These are phyloP conservation scores for Polygonum maritimum DNA, from an alignment of 148 eudicot species.

Conservation along the genomic window DNA sequence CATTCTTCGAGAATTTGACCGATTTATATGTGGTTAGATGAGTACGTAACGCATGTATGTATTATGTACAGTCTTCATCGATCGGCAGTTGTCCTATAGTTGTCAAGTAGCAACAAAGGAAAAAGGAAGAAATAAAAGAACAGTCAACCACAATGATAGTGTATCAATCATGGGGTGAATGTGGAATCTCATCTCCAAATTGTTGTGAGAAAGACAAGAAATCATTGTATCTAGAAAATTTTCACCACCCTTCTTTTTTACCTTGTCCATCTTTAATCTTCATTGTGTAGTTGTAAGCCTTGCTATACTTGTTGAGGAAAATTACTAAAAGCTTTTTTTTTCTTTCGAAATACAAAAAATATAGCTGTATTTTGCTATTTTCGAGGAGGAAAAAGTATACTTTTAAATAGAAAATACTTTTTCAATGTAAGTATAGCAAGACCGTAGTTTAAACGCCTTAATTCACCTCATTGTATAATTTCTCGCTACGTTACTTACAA, in stretches of 20 bases:
- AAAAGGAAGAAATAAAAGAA: background rate
- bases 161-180: background rate
- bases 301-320: too few species aligned
- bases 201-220: background rate
- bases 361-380: too few species aligned
- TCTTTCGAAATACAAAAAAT: too few species aligned
- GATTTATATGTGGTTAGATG: too few species aligned
- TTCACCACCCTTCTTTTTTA: background rate
- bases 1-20: too few species aligned
- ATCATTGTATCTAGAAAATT: background rate
- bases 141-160: background rate
- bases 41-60: background rate
- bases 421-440: too few species aligned
- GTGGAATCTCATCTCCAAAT: conserved; percentile 6
- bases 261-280: background rate
- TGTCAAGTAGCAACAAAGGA: background rate
- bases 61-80: background rate
- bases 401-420: too few species aligned
- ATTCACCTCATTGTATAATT: too few species aligned
- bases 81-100: background rate
- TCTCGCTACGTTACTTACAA: too few species aligned
- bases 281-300: background rate
- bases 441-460: too few species aligned
- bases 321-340: too few species aligned
- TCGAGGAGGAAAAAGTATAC: too few species aligned